phyloP scores from a whole-genome alignment of 768 basidiomycete genomes.

The Termitomyces sp. region DNA sequence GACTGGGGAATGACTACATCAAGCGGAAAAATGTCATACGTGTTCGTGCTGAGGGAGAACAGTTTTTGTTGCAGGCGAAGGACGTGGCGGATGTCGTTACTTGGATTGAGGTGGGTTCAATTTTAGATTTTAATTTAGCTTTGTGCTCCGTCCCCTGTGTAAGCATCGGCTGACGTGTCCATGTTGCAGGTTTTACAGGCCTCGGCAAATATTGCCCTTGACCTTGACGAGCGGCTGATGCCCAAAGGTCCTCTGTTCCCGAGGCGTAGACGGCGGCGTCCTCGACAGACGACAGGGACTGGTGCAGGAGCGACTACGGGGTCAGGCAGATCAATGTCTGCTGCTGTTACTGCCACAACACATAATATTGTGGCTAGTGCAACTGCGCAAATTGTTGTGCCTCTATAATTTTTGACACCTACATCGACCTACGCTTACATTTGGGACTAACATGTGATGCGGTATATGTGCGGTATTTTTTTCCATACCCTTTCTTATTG shows the following conservation, averaged over 20 bases:
- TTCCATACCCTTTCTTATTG: neutral
- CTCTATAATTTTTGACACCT: neutral
- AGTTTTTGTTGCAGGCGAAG: slow-evolving; percentile 89
- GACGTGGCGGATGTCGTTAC: slow-evolving; percentile 84
- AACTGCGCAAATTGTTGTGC: neutral
- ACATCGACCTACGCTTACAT: neutral
- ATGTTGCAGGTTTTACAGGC: slow-evolving; percentile 74
- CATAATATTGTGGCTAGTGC: neutral
- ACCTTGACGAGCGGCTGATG: slow-evolving; percentile 90
- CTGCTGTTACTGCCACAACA: neutral
- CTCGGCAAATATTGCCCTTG: slow-evolving; percentile 86
- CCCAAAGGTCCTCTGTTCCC: slow-evolving; percentile 87
- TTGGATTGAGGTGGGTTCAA: slow-evolving; percentile 84
- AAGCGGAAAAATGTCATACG: slow-evolving; percentile 95
- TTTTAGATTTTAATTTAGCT: slow-evolving; percentile 7
- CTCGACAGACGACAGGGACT: neutral
- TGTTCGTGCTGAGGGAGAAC: slow-evolving; percentile 90
- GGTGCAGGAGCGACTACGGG: neutral
- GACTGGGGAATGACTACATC: slow-evolving; percentile 90
- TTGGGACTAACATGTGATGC: neutral
- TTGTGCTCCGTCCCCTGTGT: slow-evolving; percentile 6
- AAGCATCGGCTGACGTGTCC: neutral
- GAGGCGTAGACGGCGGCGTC: slow-evolving; percentile 14
- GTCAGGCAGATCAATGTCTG: neutral
- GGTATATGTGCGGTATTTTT: neutral